A percentile compares a stretch with the other conserved stretches of the same genome.
phyloP scores from a whole-genome alignment of 208 protist species.

The Leishmania aethiopica region DNA sequence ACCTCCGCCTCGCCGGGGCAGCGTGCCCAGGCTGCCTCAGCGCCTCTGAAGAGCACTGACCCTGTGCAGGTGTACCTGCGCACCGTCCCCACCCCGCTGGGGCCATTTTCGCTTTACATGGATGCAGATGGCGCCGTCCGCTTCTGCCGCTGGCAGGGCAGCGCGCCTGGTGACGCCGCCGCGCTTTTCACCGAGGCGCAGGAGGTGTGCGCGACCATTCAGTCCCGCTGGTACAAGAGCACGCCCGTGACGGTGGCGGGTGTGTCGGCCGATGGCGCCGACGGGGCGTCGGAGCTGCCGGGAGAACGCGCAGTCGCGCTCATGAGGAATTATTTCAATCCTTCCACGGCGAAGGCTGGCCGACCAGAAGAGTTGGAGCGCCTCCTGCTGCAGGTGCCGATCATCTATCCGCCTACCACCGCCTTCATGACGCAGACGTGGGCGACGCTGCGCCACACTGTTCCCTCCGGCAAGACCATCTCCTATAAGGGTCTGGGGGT shows the following conservation, averaged over 20 bases:
- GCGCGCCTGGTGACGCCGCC: slow-evolving; percentile 12
- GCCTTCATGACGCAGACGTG: slow-evolving; percentile 47
- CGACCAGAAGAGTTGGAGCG: slow-evolving; percentile 28
- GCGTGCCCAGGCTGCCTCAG: neutral
- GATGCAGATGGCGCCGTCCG: slow-evolving; percentile 59
- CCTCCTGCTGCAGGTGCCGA: slow-evolving; percentile 37
- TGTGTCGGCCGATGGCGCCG: neutral
- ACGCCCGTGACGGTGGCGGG: slow-evolving; percentile 10
- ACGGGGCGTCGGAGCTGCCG: slow-evolving; percentile 3
- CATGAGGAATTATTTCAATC: slow-evolving; percentile 48
- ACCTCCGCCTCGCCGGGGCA: neutral
- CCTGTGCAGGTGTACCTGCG: slow-evolving; percentile 45
- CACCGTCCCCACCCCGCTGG: slow-evolving; percentile 45
- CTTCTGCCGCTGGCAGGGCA: slow-evolving; percentile 51
- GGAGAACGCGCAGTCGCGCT: slow-evolving; percentile 30
- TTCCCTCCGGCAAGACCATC: slow-evolving; percentile 42
- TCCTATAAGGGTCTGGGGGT: slow-evolving; percentile 59
- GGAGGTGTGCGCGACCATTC: slow-evolving; percentile 24
- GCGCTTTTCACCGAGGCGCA: slow-evolving; percentile 25
- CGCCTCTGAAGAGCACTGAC: neutral
- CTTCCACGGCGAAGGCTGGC: slow-evolving; percentile 9
- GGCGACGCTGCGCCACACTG: slow-evolving; percentile 43
- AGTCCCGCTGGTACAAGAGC: slow-evolving; percentile 32
- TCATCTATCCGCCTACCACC: slow-evolving; percentile 42
- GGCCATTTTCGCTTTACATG: slow-evolving; percentile 57